Evolutionary conservation across 1,284 basidiomycete species (phyloP).

Genomic region (Coniferiporia sulphurascens): DNA sequence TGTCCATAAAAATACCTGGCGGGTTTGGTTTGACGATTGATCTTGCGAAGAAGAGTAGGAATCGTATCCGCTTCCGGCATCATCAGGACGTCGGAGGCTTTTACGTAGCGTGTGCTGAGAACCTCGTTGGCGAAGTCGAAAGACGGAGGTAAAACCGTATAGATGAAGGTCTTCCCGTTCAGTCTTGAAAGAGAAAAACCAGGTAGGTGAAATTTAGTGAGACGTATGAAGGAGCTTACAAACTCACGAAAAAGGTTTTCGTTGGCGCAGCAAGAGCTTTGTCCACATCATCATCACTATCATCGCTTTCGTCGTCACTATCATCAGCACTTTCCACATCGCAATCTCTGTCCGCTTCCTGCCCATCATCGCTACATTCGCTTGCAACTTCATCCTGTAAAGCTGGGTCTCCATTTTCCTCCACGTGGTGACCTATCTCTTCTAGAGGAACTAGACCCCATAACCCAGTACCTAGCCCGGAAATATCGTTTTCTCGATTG

Average conservation of each 20-base stretch:
- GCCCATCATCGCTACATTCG: background rate
- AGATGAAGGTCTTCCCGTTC: conserved; percentile 31
- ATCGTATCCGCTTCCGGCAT: conserved; percentile 5
- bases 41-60: conserved; percentile 20
- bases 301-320: conserved; percentile 10
- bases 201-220: background rate
- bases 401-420: background rate
- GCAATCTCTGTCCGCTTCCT: background rate
- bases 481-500: background rate
- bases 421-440: background rate
- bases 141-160: conserved; percentile 35
- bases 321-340: conserved; percentile 10
- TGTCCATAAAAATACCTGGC: background rate
- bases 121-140: conserved; percentile 28
- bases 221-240: background rate
- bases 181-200: conserved; percentile 22
- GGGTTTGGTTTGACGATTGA: background rate
- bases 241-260: conserved; percentile 16
- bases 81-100: conserved; percentile 13
- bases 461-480: background rate
- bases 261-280: conserved; percentile 9
- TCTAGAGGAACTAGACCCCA: background rate
- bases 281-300: conserved; percentile 13
- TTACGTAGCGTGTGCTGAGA: conserved; percentile 20
- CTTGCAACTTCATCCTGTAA: background rate